A percentile compares a stretch with the other conserved stretches of the same genome.
Conservation (phyloP, 352 stramenopile species). For the Globisporangium radiosum region DNA sequence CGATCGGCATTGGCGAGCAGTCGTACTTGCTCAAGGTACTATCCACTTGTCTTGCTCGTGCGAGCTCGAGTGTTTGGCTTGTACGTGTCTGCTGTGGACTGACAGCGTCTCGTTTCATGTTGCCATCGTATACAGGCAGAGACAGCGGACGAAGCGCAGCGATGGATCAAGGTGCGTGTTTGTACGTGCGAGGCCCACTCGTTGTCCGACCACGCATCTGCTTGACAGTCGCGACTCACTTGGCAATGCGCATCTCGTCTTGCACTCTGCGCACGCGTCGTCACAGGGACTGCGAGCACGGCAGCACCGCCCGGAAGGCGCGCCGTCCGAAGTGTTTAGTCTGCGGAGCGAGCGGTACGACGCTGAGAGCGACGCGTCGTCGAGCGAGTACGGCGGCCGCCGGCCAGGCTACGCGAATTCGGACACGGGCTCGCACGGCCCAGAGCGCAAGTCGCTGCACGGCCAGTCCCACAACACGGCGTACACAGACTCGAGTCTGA, state of each 20-base stretch:
- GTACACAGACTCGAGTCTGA: constrained; percentile 52
- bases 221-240: not conserved
- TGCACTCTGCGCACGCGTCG: not conserved
- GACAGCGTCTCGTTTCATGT: not conserved
- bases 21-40: constrained; percentile 76
- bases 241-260: not conserved
- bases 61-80: not conserved
- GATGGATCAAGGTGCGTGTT: constrained; percentile 43
- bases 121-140: constrained; percentile 32
- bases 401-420: constrained; percentile 47
- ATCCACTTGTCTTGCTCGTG: not conserved
- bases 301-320: constrained; percentile 63
- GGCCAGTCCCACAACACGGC: constrained; percentile 24
- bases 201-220: no score
- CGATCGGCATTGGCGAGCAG: constrained; percentile 80
- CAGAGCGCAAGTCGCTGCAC: constrained; percentile 20
- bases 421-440: constrained; percentile 53
- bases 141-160: constrained; percentile 52
- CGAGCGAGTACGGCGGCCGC: constrained; percentile 60
- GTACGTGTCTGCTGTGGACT: not conserved
- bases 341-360: constrained; percentile 77
- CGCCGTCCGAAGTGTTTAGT: constrained; percentile 78
- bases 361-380: constrained; percentile 78
- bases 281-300: constrained; percentile 55
- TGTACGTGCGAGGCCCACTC: no score